Evolutionary conservation across 225 moss, liverwort and hornwort species (phyloP).

Genomic region (Neckera pumila): DNA sequence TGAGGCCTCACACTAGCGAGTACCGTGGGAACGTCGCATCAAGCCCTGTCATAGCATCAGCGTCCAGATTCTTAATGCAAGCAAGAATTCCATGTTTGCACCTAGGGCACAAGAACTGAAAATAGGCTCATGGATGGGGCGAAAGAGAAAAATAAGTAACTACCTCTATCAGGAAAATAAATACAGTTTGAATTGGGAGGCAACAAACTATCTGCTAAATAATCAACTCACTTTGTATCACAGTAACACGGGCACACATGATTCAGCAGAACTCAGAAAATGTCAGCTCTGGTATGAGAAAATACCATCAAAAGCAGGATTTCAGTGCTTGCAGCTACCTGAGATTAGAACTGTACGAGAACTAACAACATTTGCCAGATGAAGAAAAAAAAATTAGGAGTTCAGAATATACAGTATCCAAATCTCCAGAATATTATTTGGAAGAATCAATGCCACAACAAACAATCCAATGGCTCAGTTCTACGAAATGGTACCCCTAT

Average conservation of each 20-base stretch:
- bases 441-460: background rate
- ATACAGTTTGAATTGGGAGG: background rate
- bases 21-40: background rate
- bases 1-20: background rate
- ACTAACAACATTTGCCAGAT: background rate
- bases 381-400: background rate
- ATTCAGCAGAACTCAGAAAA: background rate
- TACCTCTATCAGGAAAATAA: background rate
- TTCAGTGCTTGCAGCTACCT: background rate
- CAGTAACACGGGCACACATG: background rate
- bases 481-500: conserved; percentile 3
- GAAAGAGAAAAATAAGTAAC: background rate
- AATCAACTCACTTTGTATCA: background rate
- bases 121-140: background rate
- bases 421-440: background rate
- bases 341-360: background rate
- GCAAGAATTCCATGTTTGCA: background rate
- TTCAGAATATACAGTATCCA: background rate
- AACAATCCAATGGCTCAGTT: background rate
- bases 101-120: background rate
- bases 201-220: background rate
- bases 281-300: background rate
- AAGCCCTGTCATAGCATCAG: background rate
- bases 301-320: background rate
- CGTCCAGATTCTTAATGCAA: background rate